These are phyloP conservation scores for Escovopsis sp. DNA, from an alignment of 2,329 filamentous ascomycete species.

Conservation along the genomic window DNA sequence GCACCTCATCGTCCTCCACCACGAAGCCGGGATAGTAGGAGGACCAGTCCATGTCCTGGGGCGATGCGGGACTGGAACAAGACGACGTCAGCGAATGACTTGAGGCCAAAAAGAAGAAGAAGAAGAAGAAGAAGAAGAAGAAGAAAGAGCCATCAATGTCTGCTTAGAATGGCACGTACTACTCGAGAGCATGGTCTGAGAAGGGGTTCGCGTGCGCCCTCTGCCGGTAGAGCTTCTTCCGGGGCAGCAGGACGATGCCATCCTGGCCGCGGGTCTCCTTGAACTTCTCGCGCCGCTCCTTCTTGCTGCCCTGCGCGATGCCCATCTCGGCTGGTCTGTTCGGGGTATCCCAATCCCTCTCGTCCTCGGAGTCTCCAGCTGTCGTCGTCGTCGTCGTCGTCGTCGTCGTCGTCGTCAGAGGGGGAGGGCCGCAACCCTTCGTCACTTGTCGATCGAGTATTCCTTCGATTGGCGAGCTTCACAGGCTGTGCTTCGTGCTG, in stretches of 20 bases:
- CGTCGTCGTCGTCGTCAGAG: no score
- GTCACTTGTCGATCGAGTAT: no score
- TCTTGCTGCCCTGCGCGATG: conserved; percentile 33
- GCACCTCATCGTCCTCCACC: conserved; percentile 21
- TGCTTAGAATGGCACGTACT: no score
- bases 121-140: no score
- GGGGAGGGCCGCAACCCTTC: no score
- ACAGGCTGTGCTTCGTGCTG: no score
- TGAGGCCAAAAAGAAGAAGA: no score
- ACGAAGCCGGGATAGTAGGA: conserved; percentile 64
- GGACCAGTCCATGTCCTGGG: conserved; percentile 84
- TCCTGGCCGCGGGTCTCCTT: conserved; percentile 38
- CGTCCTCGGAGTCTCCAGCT: neutral
- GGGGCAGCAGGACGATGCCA: conserved; percentile 50
- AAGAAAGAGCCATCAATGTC: no score
- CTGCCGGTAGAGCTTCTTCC: conserved; percentile 94
- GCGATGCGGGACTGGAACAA: conserved; percentile 51
- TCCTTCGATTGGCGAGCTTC: no score
- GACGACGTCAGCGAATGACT: conserved; percentile 3
- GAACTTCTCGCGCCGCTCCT: conserved; percentile 51
- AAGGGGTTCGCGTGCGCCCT: conserved; percentile 96
- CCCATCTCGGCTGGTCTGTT: conserved; percentile 13
- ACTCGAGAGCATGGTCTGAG: conserved; percentile 78
- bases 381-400: neutral
- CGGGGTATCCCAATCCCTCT: no score